Conservation (phyloP, 345 rosid genomes). For the Heritiera littoralis region DNA sequence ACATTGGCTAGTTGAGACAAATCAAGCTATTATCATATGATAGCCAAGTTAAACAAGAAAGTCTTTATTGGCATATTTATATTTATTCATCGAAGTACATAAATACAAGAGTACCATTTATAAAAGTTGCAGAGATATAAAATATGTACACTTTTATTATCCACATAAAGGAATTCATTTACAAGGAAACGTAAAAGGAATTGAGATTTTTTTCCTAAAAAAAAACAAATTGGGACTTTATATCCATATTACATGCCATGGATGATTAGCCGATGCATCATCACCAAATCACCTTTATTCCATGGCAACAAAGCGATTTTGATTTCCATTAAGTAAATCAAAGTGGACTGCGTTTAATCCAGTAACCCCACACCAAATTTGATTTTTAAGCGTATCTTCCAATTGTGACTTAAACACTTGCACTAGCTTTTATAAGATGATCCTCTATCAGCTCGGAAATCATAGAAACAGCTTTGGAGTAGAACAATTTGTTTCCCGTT, state of each 20-base stretch:
- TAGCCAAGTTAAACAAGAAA: too few species aligned
- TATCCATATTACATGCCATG: not conserved
- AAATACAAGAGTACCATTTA: too few species aligned
- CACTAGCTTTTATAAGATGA: not conserved
- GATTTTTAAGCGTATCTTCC: not conserved
- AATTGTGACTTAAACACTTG: too few species aligned
- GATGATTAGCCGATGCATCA: too few species aligned
- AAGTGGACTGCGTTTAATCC: not conserved
- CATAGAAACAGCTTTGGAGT: conserved; percentile 12
- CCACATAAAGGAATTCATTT: not conserved
- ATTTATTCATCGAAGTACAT: too few species aligned
- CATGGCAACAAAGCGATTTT: not conserved
- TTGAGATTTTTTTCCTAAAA: not conserved
- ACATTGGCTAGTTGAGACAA: too few species aligned
- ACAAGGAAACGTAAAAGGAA: not conserved
- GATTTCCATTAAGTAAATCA: not conserved
- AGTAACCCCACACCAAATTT: not conserved
- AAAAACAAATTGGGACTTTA: too few species aligned
- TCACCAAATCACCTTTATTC: not conserved
- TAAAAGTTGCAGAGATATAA: too few species aligned
- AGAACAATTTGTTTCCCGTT: conserved; percentile 34
- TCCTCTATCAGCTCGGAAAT: not conserved
- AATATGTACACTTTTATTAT: not conserved
- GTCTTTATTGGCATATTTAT: too few species aligned
- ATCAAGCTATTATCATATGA: too few species aligned